Percentiles rank a stretch among this genome's conserved stretches.
Conservation (phyloP, 2,329 filamentous ascomycete species). For the Aspergillus fumigatiaffinis region DNA sequence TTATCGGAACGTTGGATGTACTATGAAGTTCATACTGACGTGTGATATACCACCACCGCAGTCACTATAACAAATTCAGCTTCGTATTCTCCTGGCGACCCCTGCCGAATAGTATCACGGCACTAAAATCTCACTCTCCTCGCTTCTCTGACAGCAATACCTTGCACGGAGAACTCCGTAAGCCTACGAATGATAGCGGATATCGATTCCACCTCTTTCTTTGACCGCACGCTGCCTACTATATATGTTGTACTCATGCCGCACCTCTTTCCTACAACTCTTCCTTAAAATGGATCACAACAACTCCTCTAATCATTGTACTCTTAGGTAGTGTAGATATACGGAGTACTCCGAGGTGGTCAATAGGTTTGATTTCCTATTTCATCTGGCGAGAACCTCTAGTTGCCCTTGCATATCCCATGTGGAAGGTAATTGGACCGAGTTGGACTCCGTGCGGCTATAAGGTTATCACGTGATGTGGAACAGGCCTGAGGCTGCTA, state of each 20-base stretch:
- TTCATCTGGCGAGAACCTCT: neutral
- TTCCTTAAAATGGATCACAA: neutral
- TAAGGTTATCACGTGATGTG: neutral
- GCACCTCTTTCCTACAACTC: neutral
- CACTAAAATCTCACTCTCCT: neutral
- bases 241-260: neutral
- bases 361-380: neutral
- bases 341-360: no score
- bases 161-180: neutral
- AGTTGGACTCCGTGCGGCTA: neutral
- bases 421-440: neutral
- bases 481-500: conserved; percentile 4
- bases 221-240: neutral
- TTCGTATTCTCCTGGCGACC: neutral
- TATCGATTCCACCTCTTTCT: neutral
- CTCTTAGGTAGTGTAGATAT: neutral
- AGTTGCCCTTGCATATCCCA: neutral
- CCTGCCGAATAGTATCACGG: no score
- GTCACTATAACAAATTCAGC: neutral
- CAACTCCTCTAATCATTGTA: neutral
- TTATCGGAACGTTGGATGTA: neutral
- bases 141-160: neutral
- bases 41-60: neutral
- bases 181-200: neutral
- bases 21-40: neutral